These are phyloP conservation scores for Imleria badia DNA, from an alignment of 768 basidiomycete species.

Conservation along the genomic window DNA sequence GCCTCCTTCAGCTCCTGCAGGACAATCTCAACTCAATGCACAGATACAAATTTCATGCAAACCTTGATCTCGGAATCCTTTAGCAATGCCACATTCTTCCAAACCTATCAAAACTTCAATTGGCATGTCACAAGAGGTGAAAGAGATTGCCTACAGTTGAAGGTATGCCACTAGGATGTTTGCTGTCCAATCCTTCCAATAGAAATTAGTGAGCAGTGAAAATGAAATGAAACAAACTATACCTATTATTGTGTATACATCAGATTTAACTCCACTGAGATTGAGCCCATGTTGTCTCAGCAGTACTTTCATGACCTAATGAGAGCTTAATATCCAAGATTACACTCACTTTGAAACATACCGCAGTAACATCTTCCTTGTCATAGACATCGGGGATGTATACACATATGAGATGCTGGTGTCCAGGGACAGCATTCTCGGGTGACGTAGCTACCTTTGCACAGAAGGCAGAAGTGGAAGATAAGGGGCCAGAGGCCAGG, in stretches of 20 bases:
- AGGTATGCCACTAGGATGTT: constrained; percentile 69
- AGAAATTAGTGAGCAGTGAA: neutral
- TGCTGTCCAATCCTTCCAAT: constrained; percentile 68
- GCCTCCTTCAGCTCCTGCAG: constrained; percentile 60
- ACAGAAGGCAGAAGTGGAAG: constrained; percentile 51
- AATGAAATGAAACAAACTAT: constrained; percentile 1
- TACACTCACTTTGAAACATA: constrained; percentile 21
- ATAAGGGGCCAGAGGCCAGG: constrained; percentile 60
- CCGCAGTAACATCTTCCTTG: constrained; percentile 56
- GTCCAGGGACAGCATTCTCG: constrained; percentile 41
- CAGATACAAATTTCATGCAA: neutral
- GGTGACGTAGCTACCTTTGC: constrained; percentile 71
- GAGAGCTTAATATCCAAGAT: neutral
- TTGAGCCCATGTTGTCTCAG: constrained; percentile 63
- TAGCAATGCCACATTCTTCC: constrained; percentile 63
- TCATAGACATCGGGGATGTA: constrained; percentile 74
- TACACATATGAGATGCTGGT: constrained; percentile 68
- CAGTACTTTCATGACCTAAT: constrained; percentile 65
- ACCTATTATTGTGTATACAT: constrained; percentile 68
- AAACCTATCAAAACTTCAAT: constrained; percentile 44
- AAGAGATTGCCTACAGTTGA: constrained; percentile 52
- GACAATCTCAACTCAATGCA: neutral
- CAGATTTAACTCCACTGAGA: constrained; percentile 68
- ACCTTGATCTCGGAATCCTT: constrained; percentile 65
- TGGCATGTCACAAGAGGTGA: neutral